Evolutionary conservation across 192 early-diverging fungal species (phyloP), one percentile per base, ranked within the genome.

Genomic region (Podila epicladia): DNA sequence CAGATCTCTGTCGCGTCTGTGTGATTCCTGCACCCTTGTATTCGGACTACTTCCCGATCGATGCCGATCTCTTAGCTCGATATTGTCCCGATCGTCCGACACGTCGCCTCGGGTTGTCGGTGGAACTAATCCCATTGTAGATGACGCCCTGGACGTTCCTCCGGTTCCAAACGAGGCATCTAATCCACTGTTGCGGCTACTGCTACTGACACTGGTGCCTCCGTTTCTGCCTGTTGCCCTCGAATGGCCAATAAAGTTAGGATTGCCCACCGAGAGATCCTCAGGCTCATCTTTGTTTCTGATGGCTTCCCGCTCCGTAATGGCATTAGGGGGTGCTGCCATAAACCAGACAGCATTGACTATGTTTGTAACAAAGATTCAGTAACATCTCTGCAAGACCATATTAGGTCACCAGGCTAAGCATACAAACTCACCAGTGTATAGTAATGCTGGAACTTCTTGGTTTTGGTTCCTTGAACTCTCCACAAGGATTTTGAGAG

Each of bases 391-490:
- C 41, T 17, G 41, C 41, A 45, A 37, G 41, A 45, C 41, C 41
- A 45, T 3, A 8, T 3, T 15, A 45, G 13, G 41, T 45, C 41
- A 17, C 41, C 41, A 45, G 13, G 7, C 41, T 15, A 4, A 58
- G 53, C 9, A 35, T 65, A 45, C 59, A 48, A 29, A 66, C 53
- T 55, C n/a, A 55, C 53, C 53, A 17, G 92, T 89, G 67, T 95
- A 96, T 15, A 95, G 72, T 60, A 96, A 71, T 5, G 89, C 90
- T 28, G 95, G 95, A 3, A 96, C 90, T 74, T 95, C 93, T n/a
- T 89, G 87, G 51, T 95, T 85, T 55, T 96, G 85, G 11, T 68
- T 84, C 64, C 89, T 86, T 9, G 93, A 91, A 33, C 89, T 91
- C 80, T 96, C 95, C 60, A 96, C 89, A 15, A 96, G 73, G 50